phyloP scores from a whole-genome alignment of 1,284 basidiomycete species.

The Earliella scabrosa region DNA sequence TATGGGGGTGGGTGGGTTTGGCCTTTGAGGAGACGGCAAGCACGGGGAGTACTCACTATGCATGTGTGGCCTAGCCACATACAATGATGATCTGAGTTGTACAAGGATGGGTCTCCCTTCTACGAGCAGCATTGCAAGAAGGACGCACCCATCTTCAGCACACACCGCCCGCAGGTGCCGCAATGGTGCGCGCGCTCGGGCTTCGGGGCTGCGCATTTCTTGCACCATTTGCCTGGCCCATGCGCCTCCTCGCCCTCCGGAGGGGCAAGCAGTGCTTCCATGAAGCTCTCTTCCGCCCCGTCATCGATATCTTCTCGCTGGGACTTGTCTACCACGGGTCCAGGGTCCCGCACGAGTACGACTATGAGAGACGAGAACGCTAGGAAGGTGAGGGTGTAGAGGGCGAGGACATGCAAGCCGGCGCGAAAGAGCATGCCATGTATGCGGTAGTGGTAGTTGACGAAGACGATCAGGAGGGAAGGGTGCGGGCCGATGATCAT shows the following conservation, averaged over 20 bases:
- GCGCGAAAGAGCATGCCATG: constrained; percentile 52
- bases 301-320: constrained; percentile 36
- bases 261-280: constrained; percentile 59
- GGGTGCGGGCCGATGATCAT: constrained; percentile 74
- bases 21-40: too few species aligned
- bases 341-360: constrained; percentile 74
- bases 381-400: constrained; percentile 68
- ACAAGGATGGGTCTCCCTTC: not conserved
- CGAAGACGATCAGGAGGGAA: constrained; percentile 66
- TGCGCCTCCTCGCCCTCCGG: constrained; percentile 50
- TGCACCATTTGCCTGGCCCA: constrained; percentile 71
- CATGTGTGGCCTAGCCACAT: constrained; percentile 84
- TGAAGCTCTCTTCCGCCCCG: constrained; percentile 55
- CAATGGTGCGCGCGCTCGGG: constrained; percentile 83
- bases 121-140: constrained; percentile 1
- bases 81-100: constrained; percentile 82
- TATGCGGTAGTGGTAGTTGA: constrained; percentile 65
- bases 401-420: constrained; percentile 53
- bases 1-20: too few species aligned
- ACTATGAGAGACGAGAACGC: constrained; percentile 73
- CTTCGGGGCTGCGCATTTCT: constrained; percentile 77
- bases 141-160: constrained; percentile 81
- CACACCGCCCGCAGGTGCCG: constrained; percentile 69
- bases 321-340: constrained; percentile 49
- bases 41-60: constrained; percentile 54